Percentiles rank a stretch among this genome's conserved stretches.
phyloP scores from a whole-genome alignment of 192 early-diverging fungal species.

The Gaertneriomyces sp. region DNA sequence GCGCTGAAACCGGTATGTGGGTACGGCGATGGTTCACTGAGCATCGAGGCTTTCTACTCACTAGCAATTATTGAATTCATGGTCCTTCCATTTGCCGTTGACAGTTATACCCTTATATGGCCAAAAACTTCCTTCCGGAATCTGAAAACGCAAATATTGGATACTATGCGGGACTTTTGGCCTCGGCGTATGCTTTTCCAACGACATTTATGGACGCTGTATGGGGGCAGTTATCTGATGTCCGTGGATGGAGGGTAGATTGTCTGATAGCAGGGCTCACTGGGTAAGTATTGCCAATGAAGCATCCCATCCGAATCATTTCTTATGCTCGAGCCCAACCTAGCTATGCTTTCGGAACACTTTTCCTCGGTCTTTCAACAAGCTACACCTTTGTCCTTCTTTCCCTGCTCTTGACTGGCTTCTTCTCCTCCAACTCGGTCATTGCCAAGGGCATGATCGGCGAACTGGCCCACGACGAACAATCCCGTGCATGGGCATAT shows the following conservation, averaged over 20 bases:
- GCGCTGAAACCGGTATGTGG: slow-evolving; percentile 34
- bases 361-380: slow-evolving; percentile 36
- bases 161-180: slow-evolving; percentile 38
- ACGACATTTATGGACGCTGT: slow-evolving; percentile 39
- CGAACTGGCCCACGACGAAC: slow-evolving; percentile 34
- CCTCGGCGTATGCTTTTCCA: slow-evolving; percentile 38
- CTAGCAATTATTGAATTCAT: background rate
- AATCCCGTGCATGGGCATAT: slow-evolving; percentile 33
- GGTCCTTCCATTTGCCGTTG: too few species aligned
- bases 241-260: slow-evolving; percentile 31
- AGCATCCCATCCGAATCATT: background rate
- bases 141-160: slow-evolving; percentile 18
- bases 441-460: slow-evolving; percentile 49
- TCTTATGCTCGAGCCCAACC: background rate
- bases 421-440: slow-evolving; percentile 36
- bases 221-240: slow-evolving; percentile 38
- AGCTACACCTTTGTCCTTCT: slow-evolving; percentile 23
- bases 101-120: slow-evolving; percentile 43
- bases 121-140: slow-evolving; percentile 25
- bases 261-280: slow-evolving; percentile 26
- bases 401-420: slow-evolving; percentile 32
- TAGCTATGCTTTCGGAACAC: slow-evolving; percentile 32
- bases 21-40: background rate
- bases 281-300: background rate
- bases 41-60: too few species aligned